Evolutionary conservation across 2,329 filamentous ascomycete species (phyloP), one percentile per base, ranked within the genome.

Genomic region (Fusarium caatingaense): DNA sequence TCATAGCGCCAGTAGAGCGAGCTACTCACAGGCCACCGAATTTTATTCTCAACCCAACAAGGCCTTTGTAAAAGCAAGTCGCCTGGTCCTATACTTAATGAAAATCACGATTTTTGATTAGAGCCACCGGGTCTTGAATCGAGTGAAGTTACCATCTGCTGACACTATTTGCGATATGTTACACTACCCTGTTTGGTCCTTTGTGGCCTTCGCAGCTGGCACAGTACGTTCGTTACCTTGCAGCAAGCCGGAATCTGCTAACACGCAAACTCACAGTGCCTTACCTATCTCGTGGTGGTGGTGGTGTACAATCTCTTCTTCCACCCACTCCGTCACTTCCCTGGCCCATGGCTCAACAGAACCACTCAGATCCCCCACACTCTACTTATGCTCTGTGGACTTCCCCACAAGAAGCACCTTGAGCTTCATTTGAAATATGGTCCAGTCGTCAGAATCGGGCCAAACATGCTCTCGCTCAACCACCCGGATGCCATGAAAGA

Each of bases 361-460:
- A 27, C 21, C 3, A 60, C 56, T 9, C 50, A 45, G 2, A 37
- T 63, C 1, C 60, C 60, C 9, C 50, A 63, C 3, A 37, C 48
- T 1, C 27, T 40, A 0, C 51, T 63, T n/a, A 45, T 41, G 32
- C 32, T 53, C 2, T 28, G 32, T 3, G 60, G 60, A 2, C 20
- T 60, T 3, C 32, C 56, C 9, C 56, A 63, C 11, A 15, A 37
- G 20, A 37, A 6, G n/a, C 42, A 60, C 18, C 60, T 60, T 8
- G 16, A 51, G 7, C 40, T 63, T 30, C 60, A 63, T 20, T 34
- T 54, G 9, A 63, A 60, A 16, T 63, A 63, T 28, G 60, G 60
- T 2, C 21, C 46, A 3, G 55, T 63, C 0, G 42, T 63, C 0
- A 40, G 60, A 2, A 53, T 63, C 0, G 56, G 47, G 1, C 60